Base-by-base conservation (phyloP, 2,329 filamentous ascomycete genomes). In the Penicillium hordei region DNA sequence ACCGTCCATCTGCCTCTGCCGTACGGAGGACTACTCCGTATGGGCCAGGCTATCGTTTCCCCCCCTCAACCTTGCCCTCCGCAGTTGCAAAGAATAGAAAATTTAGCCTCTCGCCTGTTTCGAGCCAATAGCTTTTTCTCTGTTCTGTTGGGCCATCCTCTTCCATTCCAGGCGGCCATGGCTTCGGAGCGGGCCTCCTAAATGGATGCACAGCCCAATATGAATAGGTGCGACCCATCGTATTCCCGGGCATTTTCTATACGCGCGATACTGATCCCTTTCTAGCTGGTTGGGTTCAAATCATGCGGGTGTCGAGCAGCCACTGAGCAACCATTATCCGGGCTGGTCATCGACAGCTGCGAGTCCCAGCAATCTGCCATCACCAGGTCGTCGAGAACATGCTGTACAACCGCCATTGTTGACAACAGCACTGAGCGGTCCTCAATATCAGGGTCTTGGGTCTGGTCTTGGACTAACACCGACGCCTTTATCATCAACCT, bases 401-500 rank as follows among this genome's bases (percentile, higher is more conserved):
- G 75, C 72, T 43, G 65, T 73, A 58, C 72, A 75, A 63, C 77
- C 75, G 49, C 76, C 76, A 40, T 65, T 75, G 58, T 65, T 80
- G 62, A 78, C 74, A 38, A 78, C 77, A 57, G 69, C 72, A 51
- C 70, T 76, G 56, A 72, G 63, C 60, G 71, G 68, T 55, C 65
- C 70, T 65, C 75, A 76, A 45, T 73, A 69, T 45, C 74, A 76
- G 57, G 68, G 70, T 27, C 64, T 70, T 29, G 71, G 68, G 39
- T 44, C 64, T 17, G 65, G 64, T 50, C 67, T 57, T 19, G 55
- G 55, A n/a, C 56, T 72, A 56, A 67, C 66, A 38, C 69, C 70
- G 21, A 78, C 76, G 15, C 77, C 77, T 55, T 64, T 75, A 34
- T 78, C 77, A 13, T 72, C 76, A 7, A 77, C 75, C n/a, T 75